Conservation (phyloP, 495 filamentous ascomycete species). For the Talaromyces liani region DNA sequence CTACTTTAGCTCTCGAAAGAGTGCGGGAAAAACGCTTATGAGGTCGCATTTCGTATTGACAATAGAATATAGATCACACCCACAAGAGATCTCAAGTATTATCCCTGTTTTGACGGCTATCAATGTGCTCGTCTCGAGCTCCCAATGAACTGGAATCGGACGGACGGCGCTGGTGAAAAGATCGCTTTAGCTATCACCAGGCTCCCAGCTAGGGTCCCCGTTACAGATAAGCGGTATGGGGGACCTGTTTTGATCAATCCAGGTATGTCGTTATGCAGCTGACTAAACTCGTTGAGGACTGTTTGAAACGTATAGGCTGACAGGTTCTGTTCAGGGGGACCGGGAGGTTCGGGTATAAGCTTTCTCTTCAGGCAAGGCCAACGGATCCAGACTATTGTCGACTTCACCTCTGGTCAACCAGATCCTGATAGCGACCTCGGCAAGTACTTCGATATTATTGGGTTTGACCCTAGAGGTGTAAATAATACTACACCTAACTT, state of each 20-base stretch:
- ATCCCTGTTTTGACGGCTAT: conserved; percentile 17
- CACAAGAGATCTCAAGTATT: conserved; percentile 11
- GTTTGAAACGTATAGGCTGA: neutral
- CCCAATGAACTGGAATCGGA: conserved; percentile 34
- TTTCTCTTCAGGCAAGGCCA: conserved; percentile 13
- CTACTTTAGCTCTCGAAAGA: neutral
- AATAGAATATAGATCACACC: neutral
- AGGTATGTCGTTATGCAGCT: neutral
- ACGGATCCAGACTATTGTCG: conserved; percentile 22
- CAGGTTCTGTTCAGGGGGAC: conserved; percentile 20
- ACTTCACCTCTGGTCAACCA: conserved; percentile 15
- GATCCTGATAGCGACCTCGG: conserved; percentile 1
- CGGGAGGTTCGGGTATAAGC: conserved; percentile 28
- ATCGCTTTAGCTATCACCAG: conserved; percentile 27
- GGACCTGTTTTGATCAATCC: conserved; percentile 33
- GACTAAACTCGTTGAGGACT: neutral
- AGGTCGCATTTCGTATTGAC: neutral
- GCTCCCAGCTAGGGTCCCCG: conserved; percentile 29
- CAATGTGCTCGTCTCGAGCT: conserved; percentile 30
- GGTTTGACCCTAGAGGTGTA: conserved; percentile 34
- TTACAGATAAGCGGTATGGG: conserved; percentile 31
- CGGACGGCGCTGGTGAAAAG: conserved; percentile 13
- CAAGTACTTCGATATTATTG: conserved; percentile 34
- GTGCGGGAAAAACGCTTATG: neutral
- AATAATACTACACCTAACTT: conserved; percentile 22